Percentiles rank a stretch among this genome's conserved stretches.
Conservation (phyloP, 805 yeast genomes). For the Cyberlindnera meyerae region DNA sequence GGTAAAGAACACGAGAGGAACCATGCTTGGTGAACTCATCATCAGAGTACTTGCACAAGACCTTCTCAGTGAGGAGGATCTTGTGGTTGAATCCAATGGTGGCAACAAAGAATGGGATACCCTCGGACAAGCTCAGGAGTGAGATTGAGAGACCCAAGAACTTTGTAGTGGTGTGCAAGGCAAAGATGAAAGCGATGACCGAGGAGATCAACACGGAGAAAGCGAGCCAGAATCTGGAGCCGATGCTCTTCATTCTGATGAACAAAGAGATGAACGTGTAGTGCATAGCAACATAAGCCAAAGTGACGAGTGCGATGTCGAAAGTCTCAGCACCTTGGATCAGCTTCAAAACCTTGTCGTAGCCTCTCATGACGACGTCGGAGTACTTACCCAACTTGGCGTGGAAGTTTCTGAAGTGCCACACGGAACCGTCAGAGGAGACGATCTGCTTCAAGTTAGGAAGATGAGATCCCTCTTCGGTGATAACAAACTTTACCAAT, state of each 20-base stretch:
- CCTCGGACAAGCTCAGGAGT: conserved; percentile 75
- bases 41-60: conserved; percentile 32
- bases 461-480: conserved; percentile 21
- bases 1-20: conserved; percentile 31
- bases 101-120: conserved; percentile 88
- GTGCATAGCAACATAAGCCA: conserved; percentile 86
- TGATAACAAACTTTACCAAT: conserved; percentile 38
- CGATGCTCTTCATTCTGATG: conserved; percentile 66
- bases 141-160: conserved; percentile 59
- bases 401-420: conserved; percentile 54
- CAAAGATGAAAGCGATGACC: conserved; percentile 77
- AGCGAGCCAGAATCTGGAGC: conserved; percentile 86
- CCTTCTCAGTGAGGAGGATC: conserved; percentile 60
- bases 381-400: conserved; percentile 53
- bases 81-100: conserved; percentile 90
- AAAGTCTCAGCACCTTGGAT: conserved; percentile 75
- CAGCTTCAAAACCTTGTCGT: conserved; percentile 38
- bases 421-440: conserved; percentile 42
- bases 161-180: conserved; percentile 58
- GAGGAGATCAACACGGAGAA: conserved; percentile 75
- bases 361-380: conserved; percentile 41
- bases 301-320: conserved; percentile 71
- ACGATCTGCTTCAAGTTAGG: conserved; percentile 13
- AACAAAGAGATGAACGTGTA: conserved; percentile 74
- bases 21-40: conserved; percentile 29